Evolutionary conservation across 176 grass and related monocot genomes (phyloP).

Genomic region (Rhipidocladum racemiflorum): DNA sequence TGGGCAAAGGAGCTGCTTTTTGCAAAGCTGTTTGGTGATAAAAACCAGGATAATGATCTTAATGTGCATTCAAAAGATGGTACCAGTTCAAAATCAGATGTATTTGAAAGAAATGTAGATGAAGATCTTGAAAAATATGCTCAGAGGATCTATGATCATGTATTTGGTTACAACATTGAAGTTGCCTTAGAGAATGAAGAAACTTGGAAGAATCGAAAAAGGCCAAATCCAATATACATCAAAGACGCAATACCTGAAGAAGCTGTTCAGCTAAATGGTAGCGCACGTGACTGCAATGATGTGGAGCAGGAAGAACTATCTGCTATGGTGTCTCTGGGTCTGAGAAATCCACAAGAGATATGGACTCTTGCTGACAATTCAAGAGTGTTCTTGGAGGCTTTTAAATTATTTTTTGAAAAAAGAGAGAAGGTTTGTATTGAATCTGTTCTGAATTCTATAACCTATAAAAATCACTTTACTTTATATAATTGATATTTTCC

Average conservation of each 20-base stretch:
- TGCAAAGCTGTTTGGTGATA: constrained; percentile 94
- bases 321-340: constrained; percentile 68
- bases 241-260: constrained; percentile 55
- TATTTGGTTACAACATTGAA: constrained; percentile 93
- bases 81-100: constrained; percentile 54
- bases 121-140: constrained; percentile 76
- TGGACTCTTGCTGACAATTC: constrained; percentile 89
- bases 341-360: constrained; percentile 89
- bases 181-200: constrained; percentile 74
- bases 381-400: constrained; percentile 81
- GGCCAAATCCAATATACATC: constrained; percentile 67
- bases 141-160: constrained; percentile 81
- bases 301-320: constrained; percentile 44
- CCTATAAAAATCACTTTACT: neutral
- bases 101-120: constrained; percentile 56
- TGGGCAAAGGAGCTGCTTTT: constrained; percentile 99
- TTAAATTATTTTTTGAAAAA: constrained; percentile 82
- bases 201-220: constrained; percentile 87
- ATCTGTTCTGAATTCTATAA: neutral
- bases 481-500: constrained; percentile 3
- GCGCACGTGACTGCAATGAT: constrained; percentile 20
- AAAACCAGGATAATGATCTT: constrained; percentile 96
- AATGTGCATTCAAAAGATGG: constrained; percentile 70
- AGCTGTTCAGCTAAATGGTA: constrained; percentile 52
- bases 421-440: constrained; percentile 59